Percentiles rank a stretch among this genome's conserved stretches.
These are phyloP conservation scores for Periconia sp. DNA, from an alignment of 2,329 filamentous ascomycete species.

Conservation along the genomic window DNA sequence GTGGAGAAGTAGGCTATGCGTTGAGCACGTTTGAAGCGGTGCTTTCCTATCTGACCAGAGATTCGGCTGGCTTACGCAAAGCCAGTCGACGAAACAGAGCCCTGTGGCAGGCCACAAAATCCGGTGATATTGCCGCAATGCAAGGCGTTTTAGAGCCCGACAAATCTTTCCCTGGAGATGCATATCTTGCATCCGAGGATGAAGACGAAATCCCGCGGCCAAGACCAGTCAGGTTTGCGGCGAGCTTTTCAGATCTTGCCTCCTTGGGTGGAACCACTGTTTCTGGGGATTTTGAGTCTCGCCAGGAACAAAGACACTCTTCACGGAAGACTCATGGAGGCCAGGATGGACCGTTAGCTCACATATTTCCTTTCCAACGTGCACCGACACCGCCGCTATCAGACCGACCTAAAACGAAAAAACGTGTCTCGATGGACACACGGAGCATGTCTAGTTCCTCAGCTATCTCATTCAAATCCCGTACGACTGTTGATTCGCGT, in stretches of 20 bases:
- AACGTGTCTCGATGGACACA: conserved; percentile 81
- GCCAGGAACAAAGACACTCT: conserved; percentile 19
- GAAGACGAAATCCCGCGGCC: conserved; percentile 21
- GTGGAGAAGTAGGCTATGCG: conserved; percentile 92
- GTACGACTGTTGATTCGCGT: conserved; percentile 64
- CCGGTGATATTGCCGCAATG: conserved; percentile 75
- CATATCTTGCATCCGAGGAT: conserved; percentile 29
- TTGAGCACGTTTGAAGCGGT: conserved; percentile 96
- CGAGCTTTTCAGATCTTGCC: conserved; percentile 30
- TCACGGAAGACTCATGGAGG: conserved; percentile 18
- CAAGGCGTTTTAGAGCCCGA: conserved; percentile 78
- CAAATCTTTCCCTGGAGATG: conserved; percentile 41
- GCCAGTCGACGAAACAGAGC: conserved; percentile 84
- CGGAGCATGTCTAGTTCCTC: conserved; percentile 87
- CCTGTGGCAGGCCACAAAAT: conserved; percentile 82
- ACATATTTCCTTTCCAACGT: conserved; percentile 89
- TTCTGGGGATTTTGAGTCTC: conserved; percentile 31
- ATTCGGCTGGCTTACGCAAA: conserved; percentile 78
- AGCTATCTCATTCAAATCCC: conserved; percentile 78
- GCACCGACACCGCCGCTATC: conserved; percentile 53
- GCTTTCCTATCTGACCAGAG: conserved; percentile 79
- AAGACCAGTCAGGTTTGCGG: conserved; percentile 36
- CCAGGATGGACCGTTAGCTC: conserved; percentile 59
- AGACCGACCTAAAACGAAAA: conserved; percentile 64
- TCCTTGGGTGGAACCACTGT: conserved; percentile 29